Conservation (phyloP, 2,329 filamentous ascomycete genomes). For the Pseudogymnoascus sp. region DNA sequence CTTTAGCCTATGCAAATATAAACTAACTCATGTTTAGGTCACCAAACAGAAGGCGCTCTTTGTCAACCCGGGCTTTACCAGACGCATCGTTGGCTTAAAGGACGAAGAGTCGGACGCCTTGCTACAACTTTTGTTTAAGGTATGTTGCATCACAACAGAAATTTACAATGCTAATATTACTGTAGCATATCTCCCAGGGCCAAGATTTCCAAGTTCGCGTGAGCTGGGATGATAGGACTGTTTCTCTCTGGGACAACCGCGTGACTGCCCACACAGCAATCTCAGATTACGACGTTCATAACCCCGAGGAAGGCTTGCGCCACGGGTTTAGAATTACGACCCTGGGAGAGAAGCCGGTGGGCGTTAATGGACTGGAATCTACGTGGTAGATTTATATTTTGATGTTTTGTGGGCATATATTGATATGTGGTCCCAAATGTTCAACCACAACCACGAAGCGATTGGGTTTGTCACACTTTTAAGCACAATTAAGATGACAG, state of each 20-base stretch:
- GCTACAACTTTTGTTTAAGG: constrained; percentile 62
- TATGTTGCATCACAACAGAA: constrained; percentile 7
- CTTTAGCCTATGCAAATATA: neutral
- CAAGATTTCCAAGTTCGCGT: constrained; percentile 64
- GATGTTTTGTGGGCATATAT: neutral
- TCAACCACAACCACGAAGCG: neutral
- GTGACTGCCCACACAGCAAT: constrained; percentile 40
- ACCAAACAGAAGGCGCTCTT: constrained; percentile 76
- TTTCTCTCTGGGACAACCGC: constrained; percentile 72
- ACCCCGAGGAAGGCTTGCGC: constrained; percentile 33
- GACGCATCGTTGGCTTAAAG: constrained; percentile 70
- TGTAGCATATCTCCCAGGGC: constrained; percentile 62
- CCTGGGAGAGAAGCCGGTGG: constrained; percentile 32
- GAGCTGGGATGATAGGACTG: constrained; percentile 66
- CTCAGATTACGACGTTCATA: constrained; percentile 36
- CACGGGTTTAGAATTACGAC: constrained; percentile 37
- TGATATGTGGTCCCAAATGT: neutral
- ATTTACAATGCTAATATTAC: constrained; percentile 44
- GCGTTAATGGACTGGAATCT: constrained; percentile 32
- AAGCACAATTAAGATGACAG: neutral
- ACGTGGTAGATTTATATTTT: constrained; percentile 25
- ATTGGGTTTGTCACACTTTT: neutral
- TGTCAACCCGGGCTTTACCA: constrained; percentile 71
- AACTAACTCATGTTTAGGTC: constrained; percentile 23
- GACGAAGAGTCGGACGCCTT: constrained; percentile 74